Evolutionary conservation across 192 early-diverging fungal genomes (phyloP).

Genomic region (Pilaira anomala): DNA sequence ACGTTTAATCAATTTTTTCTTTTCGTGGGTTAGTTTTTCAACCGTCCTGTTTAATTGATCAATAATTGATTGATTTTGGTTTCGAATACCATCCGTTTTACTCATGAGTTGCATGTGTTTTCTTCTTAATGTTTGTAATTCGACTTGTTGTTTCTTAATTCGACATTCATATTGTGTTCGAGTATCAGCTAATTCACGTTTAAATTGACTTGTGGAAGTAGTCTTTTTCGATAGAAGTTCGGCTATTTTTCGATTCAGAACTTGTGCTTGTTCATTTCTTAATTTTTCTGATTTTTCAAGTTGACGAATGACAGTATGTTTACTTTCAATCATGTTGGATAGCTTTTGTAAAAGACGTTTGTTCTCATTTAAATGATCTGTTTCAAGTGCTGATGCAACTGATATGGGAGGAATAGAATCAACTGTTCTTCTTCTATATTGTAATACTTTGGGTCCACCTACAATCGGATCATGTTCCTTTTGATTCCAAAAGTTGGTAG

Average conservation of each 20-base stretch:
- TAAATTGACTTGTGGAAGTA: slow-evolving; percentile 4
- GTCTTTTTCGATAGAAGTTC: slow-evolving; percentile 7
- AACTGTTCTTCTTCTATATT: slow-evolving; percentile 11
- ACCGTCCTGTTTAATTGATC: slow-evolving; percentile 10
- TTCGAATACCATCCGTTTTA: slow-evolving; percentile 2
- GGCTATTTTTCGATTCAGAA: slow-evolving; percentile 3
- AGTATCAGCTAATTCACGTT: slow-evolving; percentile 12
- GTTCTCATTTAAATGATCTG: background rate
- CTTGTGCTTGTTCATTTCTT: background rate
- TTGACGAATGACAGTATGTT: slow-evolving; percentile 3
- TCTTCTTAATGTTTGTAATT: slow-evolving; percentile 15
- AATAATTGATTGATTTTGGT: slow-evolving; percentile 13
- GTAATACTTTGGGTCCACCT: background rate
- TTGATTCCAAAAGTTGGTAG: background rate
- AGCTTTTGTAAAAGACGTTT: slow-evolving; percentile 1
- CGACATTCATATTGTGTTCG: slow-evolving; percentile 15
- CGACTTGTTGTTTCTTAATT: slow-evolving; percentile 14
- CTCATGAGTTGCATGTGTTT: slow-evolving; percentile 23
- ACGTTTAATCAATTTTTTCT: slow-evolving; percentile 24
- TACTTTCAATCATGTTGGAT: background rate
- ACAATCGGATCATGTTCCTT: no score
- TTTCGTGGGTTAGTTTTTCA: slow-evolving; percentile 22
- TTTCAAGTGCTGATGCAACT: background rate
- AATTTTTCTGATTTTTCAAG: slow-evolving; percentile 7
- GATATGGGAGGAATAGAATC: background rate